These are phyloP conservation scores for Fusarium sp. DNA, from an alignment of 2,329 filamentous ascomycete species.

Conservation along the genomic window DNA sequence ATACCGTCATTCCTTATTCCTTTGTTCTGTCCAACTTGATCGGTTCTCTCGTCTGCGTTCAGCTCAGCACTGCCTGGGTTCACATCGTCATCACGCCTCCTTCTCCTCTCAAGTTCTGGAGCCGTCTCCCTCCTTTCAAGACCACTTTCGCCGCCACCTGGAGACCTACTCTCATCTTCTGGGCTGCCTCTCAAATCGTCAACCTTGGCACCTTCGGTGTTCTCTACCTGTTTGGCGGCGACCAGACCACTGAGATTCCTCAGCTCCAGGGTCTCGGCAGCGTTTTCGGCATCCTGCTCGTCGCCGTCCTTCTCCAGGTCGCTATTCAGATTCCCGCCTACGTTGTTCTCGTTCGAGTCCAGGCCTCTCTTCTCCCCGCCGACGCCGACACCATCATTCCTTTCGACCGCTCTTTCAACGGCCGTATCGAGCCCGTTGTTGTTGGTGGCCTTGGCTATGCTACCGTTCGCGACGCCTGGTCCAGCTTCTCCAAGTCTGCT, in stretches of 20 bases:
- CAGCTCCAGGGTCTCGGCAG: conserved; percentile 52
- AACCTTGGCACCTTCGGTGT: conserved; percentile 56
- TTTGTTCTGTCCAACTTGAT: conserved; percentile 55
- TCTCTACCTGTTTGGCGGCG: conserved; percentile 57
- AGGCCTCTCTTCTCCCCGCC: conserved; percentile 85
- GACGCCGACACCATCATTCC: conserved; percentile 86
- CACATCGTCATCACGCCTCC: conserved; percentile 84
- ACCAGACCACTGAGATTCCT: conserved; percentile 50
- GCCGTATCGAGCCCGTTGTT: conserved; percentile 78
- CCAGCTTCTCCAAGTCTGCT: conserved; percentile 76
- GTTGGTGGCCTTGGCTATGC: conserved; percentile 78
- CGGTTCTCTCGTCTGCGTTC: conserved; percentile 67
- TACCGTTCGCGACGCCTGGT: conserved; percentile 80
- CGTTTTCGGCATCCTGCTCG: conserved; percentile 54
- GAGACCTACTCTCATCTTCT: conserved; percentile 71
- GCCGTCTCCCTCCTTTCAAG: conserved; percentile 73
- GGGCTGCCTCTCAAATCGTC: conserved; percentile 64
- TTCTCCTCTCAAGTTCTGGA: conserved; percentile 70
- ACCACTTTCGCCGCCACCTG: conserved; percentile 74
- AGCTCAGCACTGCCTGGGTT: conserved; percentile 81
- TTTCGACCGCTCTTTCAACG: conserved; percentile 88
- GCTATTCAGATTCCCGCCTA: conserved; percentile 78
- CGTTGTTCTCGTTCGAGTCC: conserved; percentile 82
- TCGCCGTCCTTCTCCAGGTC: conserved; percentile 62
- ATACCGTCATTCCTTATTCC: conserved; percentile 56